Evolutionary conservation across 2,329 filamentous ascomycete species (phyloP).

Genomic region (Mycosphaerella sp.): DNA sequence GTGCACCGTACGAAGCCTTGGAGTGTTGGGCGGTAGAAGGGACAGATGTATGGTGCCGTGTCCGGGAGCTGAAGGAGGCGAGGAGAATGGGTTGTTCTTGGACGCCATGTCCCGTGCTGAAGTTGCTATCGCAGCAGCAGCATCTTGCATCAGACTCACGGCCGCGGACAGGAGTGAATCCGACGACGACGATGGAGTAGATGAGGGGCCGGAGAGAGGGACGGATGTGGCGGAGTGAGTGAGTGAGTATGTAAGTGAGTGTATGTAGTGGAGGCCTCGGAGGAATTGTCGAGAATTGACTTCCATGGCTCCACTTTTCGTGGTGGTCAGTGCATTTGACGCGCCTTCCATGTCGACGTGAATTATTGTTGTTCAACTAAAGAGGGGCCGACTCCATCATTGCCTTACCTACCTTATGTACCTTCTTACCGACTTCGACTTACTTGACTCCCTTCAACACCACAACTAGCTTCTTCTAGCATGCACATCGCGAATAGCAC

Average conservation of each 20-base stretch:
- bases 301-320: no score
- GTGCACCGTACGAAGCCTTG: conserved; percentile 65
- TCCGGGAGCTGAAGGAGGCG: conserved; percentile 67
- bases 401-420: no score
- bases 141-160: neutral
- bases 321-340: neutral
- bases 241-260: neutral
- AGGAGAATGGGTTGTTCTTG: conserved; percentile 62
- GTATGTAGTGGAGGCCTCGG: neutral
- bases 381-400: neutral
- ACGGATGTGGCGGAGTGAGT: neutral
- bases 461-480: neutral
- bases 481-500: neutral
- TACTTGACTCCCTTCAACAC: neutral
- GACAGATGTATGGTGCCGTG: conserved; percentile 70
- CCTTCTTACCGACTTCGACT: neutral
- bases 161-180: neutral
- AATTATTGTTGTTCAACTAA: neutral
- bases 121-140: neutral
- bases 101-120: conserved; percentile 21
- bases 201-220: neutral
- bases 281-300: no score
- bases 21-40: conserved; percentile 63
- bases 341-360: neutral
- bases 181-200: neutral